phyloP scores from a whole-genome alignment of 768 basidiomycete genomes.

The Lactifluus subvellereus region DNA sequence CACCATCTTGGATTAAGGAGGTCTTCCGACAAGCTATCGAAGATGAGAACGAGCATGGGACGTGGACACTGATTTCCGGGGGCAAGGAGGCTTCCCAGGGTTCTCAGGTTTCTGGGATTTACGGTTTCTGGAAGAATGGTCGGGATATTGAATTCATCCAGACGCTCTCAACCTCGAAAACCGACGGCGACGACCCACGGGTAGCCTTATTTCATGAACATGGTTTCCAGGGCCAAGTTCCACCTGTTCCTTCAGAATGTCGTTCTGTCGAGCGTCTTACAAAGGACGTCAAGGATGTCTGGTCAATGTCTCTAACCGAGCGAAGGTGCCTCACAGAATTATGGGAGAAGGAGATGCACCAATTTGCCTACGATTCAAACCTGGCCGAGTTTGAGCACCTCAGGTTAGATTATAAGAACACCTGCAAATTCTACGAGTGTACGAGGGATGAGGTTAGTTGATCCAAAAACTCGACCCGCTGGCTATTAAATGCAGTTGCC shows the following conservation, averaged over 20 bases:
- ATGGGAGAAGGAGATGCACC: slow-evolving; percentile 44
- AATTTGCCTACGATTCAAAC: slow-evolving; percentile 28
- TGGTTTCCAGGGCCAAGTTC: slow-evolving; percentile 32
- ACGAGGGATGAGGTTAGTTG: slow-evolving; percentile 48
- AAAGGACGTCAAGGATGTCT: slow-evolving; percentile 36
- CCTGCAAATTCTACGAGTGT: slow-evolving; percentile 33
- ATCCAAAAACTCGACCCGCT: not conserved
- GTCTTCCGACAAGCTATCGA: not conserved
- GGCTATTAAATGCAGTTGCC: not conserved
- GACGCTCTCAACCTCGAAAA: not conserved
- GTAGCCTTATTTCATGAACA: slow-evolving; percentile 35
- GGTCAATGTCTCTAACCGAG: slow-evolving; percentile 49
- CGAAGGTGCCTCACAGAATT: slow-evolving; percentile 37
- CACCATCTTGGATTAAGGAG: slow-evolving; percentile 32
- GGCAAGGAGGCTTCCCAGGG: not conserved
- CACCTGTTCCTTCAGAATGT: slow-evolving; percentile 33
- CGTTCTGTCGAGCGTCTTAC: slow-evolving; percentile 37
- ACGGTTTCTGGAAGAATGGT: slow-evolving; percentile 13
- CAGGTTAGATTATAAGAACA: slow-evolving; percentile 38
- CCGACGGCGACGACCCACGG: not conserved
- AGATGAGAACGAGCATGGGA: slow-evolving; percentile 9
- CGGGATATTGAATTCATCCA: not conserved
- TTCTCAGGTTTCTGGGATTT: not conserved
- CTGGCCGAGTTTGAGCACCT: slow-evolving; percentile 40
- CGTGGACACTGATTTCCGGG: not conserved